A percentile compares a stretch with the other conserved stretches of the same genome.
These are phyloP conservation scores for Chiua sp. DNA, from an alignment of 1,284 basidiomycete genomes.

Conservation along the genomic window DNA sequence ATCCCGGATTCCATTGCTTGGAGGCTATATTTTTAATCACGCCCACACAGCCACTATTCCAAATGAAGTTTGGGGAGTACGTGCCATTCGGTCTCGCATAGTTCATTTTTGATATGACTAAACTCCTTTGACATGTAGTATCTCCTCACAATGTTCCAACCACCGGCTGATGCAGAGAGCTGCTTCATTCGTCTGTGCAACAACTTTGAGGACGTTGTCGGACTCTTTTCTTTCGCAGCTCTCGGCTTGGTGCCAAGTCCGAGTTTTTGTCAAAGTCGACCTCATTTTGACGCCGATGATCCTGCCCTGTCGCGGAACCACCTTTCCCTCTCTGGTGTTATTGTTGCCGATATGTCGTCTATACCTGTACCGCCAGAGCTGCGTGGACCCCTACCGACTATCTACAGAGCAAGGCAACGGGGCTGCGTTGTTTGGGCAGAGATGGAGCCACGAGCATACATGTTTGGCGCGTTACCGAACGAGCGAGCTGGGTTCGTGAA, in stretches of 20 bases:
- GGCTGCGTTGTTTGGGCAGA: slow-evolving; percentile 28
- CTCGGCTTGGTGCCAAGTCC: slow-evolving; percentile 27
- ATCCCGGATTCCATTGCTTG: slow-evolving; percentile 28
- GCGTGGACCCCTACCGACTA: slow-evolving; percentile 17
- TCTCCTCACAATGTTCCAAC: slow-evolving; percentile 3
- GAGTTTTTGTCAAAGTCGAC: slow-evolving; percentile 13
- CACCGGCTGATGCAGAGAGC: slow-evolving; percentile 32
- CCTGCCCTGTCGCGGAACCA: slow-evolving; percentile 20
- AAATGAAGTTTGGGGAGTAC: slow-evolving; percentile 40
- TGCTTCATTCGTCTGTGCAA: slow-evolving; percentile 38
- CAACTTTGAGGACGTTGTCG: slow-evolving; percentile 36
- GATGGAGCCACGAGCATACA: slow-evolving; percentile 25
- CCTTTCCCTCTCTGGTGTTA: slow-evolving; percentile 35
- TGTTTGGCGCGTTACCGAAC: slow-evolving; percentile 39
- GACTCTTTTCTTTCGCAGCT: slow-evolving; percentile 33
- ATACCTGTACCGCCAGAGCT: neutral
- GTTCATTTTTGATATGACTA: no score
- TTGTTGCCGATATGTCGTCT: slow-evolving; percentile 29
- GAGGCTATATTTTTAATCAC: slow-evolving; percentile 38
- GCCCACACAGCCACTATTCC: slow-evolving; percentile 24
- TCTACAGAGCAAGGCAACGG: slow-evolving; percentile 13
- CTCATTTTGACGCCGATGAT: neutral
- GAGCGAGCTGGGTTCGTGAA: slow-evolving; percentile 28
- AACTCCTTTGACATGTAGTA: neutral
- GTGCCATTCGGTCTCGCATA: slow-evolving; percentile 8